Conservation (phyloP, 306 rosid species). For the Ammopiptanthus mongolicus region DNA sequence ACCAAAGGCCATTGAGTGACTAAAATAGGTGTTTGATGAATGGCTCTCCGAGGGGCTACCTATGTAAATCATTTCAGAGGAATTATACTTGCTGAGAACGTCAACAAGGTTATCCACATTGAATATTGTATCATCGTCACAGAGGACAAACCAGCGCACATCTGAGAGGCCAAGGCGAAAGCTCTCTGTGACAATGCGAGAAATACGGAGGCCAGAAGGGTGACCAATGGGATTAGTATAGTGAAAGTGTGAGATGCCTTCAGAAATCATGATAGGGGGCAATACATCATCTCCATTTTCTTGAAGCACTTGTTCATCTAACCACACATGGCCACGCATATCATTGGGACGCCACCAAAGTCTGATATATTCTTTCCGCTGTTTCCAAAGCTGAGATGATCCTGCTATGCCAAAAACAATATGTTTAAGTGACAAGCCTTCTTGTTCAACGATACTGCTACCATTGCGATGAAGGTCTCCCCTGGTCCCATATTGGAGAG, state of each 20-base stretch:
- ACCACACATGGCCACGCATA: constrained; percentile 78
- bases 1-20: constrained; percentile 82
- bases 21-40: constrained; percentile 70
- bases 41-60: constrained; percentile 82
- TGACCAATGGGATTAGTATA: constrained; percentile 72
- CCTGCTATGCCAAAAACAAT: constrained; percentile 74
- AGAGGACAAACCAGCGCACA: constrained; percentile 63
- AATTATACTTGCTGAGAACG: constrained; percentile 63
- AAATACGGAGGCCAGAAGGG: constrained; percentile 74
- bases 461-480: constrained; percentile 8
- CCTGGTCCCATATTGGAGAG: background rate
- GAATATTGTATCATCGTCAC: constrained; percentile 76
- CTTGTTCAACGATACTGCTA: constrained; percentile 23
- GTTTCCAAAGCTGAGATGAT: constrained; percentile 65
- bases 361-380: constrained; percentile 57
- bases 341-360: constrained; percentile 74
- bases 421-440: constrained; percentile 46
- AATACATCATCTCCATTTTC: constrained; percentile 41
- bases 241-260: constrained; percentile 63
- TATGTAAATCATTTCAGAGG: constrained; percentile 75
- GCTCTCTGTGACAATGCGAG: constrained; percentile 63
- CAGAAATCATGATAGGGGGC: constrained; percentile 61
- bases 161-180: constrained; percentile 50
- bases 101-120: constrained; percentile 65
- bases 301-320: constrained; percentile 51